Evolutionary conservation across 2,329 filamentous ascomycete genomes (phyloP).

Genomic region (Scortechinia acanthostroma): DNA sequence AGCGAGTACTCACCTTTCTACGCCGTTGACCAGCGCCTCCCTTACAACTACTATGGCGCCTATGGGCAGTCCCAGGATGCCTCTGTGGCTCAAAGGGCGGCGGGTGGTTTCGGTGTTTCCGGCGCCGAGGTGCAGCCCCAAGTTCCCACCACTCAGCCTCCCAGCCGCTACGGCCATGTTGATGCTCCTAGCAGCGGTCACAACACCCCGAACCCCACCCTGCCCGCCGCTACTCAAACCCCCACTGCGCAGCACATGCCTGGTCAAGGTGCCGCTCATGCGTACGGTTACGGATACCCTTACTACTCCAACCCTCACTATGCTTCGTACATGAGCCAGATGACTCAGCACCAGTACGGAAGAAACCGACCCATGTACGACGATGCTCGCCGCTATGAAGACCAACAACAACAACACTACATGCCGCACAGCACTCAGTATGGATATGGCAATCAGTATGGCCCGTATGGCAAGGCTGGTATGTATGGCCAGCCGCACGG

Average conservation of each 20-base stretch:
- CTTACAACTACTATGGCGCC: slow-evolving; percentile 2
- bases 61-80: neutral
- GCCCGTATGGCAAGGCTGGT: slow-evolving; percentile 12
- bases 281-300: neutral
- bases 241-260: slow-evolving; percentile 1
- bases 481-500: slow-evolving; percentile 19
- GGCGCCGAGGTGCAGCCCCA: neutral
- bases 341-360: slow-evolving; percentile 1
- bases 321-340: slow-evolving; percentile 2
- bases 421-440: neutral
- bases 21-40: neutral
- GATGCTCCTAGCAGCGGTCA: slow-evolving; percentile 1
- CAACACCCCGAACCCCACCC: neutral
- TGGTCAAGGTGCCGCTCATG: neutral
- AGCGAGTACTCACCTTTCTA: slow-evolving; percentile 2
- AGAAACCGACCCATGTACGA: neutral
- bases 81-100: neutral
- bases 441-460: slow-evolving; percentile 1
- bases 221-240: neutral
- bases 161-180: slow-evolving; percentile 1
- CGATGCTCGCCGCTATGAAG: neutral
- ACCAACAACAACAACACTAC: slow-evolving; percentile 1
- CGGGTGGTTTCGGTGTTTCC: slow-evolving; percentile 1
- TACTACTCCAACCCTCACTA: slow-evolving; percentile 3
- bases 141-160: neutral